Evolutionary conservation across 1,284 basidiomycete species (phyloP), one percentile per base, ranked within the genome.

Genomic region (Moesziomyces sp.): DNA sequence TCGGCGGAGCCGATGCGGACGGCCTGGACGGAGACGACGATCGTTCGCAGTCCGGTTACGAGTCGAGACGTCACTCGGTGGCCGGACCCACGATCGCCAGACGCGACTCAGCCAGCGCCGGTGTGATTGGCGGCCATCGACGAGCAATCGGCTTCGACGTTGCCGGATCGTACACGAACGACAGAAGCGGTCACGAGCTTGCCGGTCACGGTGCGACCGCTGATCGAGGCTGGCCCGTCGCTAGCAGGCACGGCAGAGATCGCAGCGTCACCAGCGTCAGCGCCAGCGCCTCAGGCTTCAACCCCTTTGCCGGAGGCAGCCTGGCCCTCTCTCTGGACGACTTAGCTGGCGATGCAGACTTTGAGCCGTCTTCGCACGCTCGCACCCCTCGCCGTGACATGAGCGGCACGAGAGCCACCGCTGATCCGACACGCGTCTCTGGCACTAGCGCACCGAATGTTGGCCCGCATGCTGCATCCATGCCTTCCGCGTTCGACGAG

Each of bases 261-360:
- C 59, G 66, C 46, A 69, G 66, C 24, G 55, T 49, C 53, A 66
- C 59, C 42, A 69, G 66, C 19, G 63, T 49, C 53, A 66, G 58
- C 58, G 60, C 52, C 34, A 51, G 62, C 14, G 43, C 56, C 14
- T 58, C 62, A 13, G 56, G 58, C 46, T 76, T 69, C 52, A 58
- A 60, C 21, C 57, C 66, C 3, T 74, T 76, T 44, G 63, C 65
- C 16, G 64, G 73, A 21, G 73, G 78, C 46, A 65, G 68, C 35
- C 60, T 75, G 13, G 76, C 76, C n/a, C 46, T 81, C 40, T 69
- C 72, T 6, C 58, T 74, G 44, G 79, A 81, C 51, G 79, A 81
- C 30, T 67, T 81, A 3, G 68, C 63, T 10, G 58, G 52, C 26
- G 77, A 78, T 11, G 48, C 60, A 11, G 69, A 62, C 24, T 52